Percentiles rank a stretch among this genome's conserved stretches.
Conservation (phyloP, 805 yeast genomes). For the Lipomyces spencermartinsiae region DNA sequence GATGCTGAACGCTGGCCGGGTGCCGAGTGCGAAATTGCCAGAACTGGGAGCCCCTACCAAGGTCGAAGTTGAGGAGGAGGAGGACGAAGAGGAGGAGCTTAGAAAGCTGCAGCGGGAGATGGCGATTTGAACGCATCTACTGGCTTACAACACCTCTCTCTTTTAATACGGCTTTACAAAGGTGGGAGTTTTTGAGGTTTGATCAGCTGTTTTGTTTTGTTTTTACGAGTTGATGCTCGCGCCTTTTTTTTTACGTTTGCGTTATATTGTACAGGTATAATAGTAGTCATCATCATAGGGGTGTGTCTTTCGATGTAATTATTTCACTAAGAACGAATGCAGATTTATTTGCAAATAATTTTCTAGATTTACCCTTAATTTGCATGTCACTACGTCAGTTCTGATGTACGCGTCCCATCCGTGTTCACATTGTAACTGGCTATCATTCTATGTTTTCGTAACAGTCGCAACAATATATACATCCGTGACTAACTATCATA, state of each 20-base stretch:
- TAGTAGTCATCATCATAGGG: background rate
- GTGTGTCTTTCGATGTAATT: background rate
- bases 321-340: background rate
- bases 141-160: background rate
- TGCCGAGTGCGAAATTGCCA: constrained; percentile 44
- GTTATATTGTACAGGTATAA: constrained; percentile 1
- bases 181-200: constrained; percentile 4
- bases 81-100: constrained; percentile 53
- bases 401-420: background rate
- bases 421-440: too few species aligned
- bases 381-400: background rate
- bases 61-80: constrained; percentile 42
- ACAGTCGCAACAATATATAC: background rate
- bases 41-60: constrained; percentile 40
- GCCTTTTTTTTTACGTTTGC: background rate
- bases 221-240: background rate
- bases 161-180: background rate
- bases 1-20: constrained; percentile 48
- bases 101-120: constrained; percentile 53
- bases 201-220: background rate
- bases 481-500: background rate
- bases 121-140: constrained; percentile 45
- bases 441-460: background rate
- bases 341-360: background rate
- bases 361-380: background rate